These are phyloP conservation scores for Colletotrichum ledebouriae DNA, from an alignment of 2,329 filamentous ascomycete species.

Conservation along the genomic window DNA sequence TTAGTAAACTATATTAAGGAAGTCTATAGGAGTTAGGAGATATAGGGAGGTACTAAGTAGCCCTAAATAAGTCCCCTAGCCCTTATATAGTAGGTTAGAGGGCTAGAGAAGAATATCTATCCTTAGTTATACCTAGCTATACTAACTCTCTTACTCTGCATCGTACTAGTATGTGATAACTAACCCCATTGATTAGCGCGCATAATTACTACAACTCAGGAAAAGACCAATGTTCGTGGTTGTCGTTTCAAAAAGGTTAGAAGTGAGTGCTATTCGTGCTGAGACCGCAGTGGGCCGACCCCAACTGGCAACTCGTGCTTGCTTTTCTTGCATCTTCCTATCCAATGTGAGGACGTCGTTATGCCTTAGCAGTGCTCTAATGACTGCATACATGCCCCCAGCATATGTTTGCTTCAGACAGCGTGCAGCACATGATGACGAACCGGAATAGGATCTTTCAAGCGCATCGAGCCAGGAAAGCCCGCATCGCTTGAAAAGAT, in stretches of 20 bases:
- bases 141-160: no score
- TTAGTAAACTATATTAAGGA: no score
- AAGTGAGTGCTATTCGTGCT: neutral
- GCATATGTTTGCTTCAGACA: constrained; percentile 4
- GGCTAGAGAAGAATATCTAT: no score
- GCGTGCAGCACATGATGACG: neutral
- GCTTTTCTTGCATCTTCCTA: neutral
- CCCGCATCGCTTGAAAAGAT: neutral
- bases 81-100: no score
- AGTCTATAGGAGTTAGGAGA: no score
- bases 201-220: neutral
- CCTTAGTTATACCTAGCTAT: no score
- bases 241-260: neutral
- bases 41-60: no score
- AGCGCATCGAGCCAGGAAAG: neutral
- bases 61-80: no score
- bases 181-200: neutral
- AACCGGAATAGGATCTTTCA: neutral
- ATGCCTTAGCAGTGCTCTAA: neutral
- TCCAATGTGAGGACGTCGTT: constrained; percentile 32
- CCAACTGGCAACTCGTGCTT: neutral
- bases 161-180: no score
- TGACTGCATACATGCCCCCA: constrained; percentile 19
- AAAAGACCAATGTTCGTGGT: neutral
- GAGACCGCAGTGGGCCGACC: neutral